Evolutionary conservation across 2,329 filamentous ascomycete species (phyloP), one percentile per base, ranked within the genome.

Genomic region (Alternaria burnsii): DNA sequence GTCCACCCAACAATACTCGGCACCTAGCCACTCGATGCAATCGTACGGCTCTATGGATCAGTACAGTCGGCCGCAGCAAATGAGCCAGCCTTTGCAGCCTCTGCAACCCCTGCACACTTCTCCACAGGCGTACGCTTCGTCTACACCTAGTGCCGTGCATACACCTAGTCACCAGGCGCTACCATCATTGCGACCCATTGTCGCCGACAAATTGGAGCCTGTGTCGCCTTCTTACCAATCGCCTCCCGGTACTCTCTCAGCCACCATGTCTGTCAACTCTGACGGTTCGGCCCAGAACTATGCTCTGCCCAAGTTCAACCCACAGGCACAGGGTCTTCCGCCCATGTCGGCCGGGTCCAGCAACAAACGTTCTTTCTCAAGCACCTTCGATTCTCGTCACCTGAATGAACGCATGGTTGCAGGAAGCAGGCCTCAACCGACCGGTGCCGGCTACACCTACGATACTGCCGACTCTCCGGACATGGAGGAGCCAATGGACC

Each of bases 311-410:
- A 74, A 76, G 58, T 74, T 70, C 56, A 65, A 63, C 5, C 61
- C 71, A 7, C 72, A 73, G 59, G 52, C 71, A 7, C 72, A 73
- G 58, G 55, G 62, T 43, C 70, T 72, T 12, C 65, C 67, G 26
- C 71, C 70, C 32, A 65, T 74, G 44, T 61, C 69, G 28, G 61
- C 69, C 11, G 55, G 68, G 20, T 73, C 78, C 9, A 77, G 76
- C 9, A 75, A 80, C 59, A 84, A 84, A 67, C 81, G 82, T 44
- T 78, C 79, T 30, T 84, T 79, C 68, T 79, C 79, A 22, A 74
- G 77, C 54, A 81, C 81, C 9, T 84, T 84, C 62, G 76, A 80
- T 57, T 80, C 79, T 5, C 68, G 72, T 16, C 79, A 83, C 63
- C 67, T 82, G 42, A 76, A 76, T 30, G 78, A 80, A 58, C 81